These are phyloP conservation scores for Saitozyma sp. DNA, from an alignment of 768 basidiomycete genomes.

Conservation along the genomic window DNA sequence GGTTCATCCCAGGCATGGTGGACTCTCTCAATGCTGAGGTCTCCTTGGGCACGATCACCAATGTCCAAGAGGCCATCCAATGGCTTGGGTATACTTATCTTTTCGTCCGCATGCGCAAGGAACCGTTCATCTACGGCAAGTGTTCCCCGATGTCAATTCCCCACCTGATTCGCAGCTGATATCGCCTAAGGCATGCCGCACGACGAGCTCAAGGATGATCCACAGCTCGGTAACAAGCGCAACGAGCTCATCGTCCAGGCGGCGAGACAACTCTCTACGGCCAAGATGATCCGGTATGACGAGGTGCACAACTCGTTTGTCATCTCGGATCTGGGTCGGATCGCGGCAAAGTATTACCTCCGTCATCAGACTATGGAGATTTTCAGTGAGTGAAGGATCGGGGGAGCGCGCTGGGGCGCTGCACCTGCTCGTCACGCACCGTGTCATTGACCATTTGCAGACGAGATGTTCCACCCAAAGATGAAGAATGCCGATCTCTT, in stretches of 20 bases:
- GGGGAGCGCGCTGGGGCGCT: neutral
- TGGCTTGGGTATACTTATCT: conserved; percentile 98
- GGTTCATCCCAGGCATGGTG: conserved; percentile 76
- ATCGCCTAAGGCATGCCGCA: conserved; percentile 60
- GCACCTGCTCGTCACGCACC: neutral
- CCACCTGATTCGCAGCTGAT: no score
- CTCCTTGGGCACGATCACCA: conserved; percentile 88
- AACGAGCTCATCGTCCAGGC: conserved; percentile 67
- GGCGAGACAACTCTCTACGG: conserved; percentile 65
- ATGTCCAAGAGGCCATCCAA: conserved; percentile 76
- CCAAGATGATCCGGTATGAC: conserved; percentile 81
- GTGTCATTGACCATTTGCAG: conserved; percentile 12
- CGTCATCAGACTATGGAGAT: conserved; percentile 78
- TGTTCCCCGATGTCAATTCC: no score
- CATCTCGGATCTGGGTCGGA: conserved; percentile 88
- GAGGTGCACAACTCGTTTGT: conserved; percentile 61
- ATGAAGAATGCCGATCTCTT: conserved; percentile 95
- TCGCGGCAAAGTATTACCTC: conserved; percentile 96
- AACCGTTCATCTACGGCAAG: neutral
- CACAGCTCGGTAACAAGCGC: conserved; percentile 69
- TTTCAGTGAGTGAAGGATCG: conserved; percentile 60
- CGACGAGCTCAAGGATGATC: conserved; percentile 69
- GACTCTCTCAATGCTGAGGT: conserved; percentile 96
- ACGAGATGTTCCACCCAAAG: conserved; percentile 67
- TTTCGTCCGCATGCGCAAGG: conserved; percentile 55